Evolutionary conservation across 2,329 filamentous ascomycete species (phyloP).

Genomic region (Parasarocladium wereldwijsianum): DNA sequence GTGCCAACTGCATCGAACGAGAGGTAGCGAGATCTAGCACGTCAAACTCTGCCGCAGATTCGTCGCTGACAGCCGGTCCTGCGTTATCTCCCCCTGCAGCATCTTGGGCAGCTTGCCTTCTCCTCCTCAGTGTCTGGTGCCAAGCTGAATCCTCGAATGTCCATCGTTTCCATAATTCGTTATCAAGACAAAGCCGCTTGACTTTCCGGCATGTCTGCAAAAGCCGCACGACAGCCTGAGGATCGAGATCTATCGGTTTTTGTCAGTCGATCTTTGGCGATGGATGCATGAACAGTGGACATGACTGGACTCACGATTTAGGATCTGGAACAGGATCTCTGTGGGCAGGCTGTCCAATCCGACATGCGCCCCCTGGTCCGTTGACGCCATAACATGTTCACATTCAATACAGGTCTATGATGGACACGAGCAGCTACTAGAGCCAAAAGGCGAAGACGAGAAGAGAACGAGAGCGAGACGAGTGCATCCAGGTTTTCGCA

Average conservation of each 20-base stretch:
- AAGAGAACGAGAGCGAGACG: too few species aligned
- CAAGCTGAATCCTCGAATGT: constrained; percentile 60
- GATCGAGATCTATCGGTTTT: constrained; percentile 18
- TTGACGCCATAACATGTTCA: too few species aligned
- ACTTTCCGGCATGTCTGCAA: constrained; percentile 57
- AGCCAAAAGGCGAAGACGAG: too few species aligned
- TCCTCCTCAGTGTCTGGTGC: constrained; percentile 41
- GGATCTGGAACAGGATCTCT: constrained; percentile 49
- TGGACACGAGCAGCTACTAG: too few species aligned
- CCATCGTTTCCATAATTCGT: constrained; percentile 59
- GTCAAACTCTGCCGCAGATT: constrained; percentile 18
- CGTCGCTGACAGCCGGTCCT: not conserved
- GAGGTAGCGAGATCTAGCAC: too few species aligned
- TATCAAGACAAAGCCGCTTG: constrained; percentile 54
- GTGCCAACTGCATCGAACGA: too few species aligned
- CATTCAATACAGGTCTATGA: too few species aligned
- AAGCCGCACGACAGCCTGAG: constrained; percentile 38
- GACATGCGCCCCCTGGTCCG: too few species aligned
- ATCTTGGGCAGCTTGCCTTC: too few species aligned
- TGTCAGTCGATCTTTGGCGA: constrained; percentile 10
- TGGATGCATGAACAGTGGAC: too few species aligned
- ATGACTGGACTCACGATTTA: constrained; percentile 40
- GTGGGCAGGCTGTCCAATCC: constrained; percentile 39
- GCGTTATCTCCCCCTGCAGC: not conserved
- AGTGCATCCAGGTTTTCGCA: too few species aligned